Evolutionary conservation across 148 eudicot species (phyloP).

Genomic region (Vaccinium myrtillus): DNA sequence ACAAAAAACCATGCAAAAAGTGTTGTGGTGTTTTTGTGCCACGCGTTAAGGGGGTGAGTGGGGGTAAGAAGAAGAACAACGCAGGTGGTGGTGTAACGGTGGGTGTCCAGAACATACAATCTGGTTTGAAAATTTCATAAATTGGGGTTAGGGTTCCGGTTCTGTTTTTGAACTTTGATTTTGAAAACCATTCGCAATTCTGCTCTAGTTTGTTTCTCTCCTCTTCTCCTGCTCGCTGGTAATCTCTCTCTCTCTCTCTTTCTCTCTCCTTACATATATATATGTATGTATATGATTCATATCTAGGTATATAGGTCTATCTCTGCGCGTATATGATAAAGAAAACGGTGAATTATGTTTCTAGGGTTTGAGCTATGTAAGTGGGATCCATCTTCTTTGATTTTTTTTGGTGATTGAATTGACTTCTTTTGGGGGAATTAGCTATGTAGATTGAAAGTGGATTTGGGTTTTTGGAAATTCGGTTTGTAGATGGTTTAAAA

Average conservation of each 20-base stretch:
- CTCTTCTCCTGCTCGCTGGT: conserved; percentile 11
- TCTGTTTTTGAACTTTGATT: conserved; percentile 13
- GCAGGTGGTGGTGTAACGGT: conserved; percentile 11
- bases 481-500: not conserved
- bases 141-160: conserved; percentile 17
- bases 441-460: not conserved
- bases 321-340: not conserved
- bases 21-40: not conserved
- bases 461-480: not conserved
- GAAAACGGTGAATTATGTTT: not conserved
- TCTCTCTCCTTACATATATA: not conserved
- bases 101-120: not conserved
- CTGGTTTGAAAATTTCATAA: not conserved
- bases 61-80: conserved; percentile 4
- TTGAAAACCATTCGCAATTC: not conserved
- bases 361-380: not conserved
- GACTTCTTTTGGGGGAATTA: not conserved
- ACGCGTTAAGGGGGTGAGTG: conserved; percentile 3
- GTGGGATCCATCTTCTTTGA: not conserved
- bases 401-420: conserved; percentile 1
- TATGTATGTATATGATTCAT: too few relatives aligned
- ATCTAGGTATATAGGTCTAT: not conserved
- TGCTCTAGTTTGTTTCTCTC: not conserved
- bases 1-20: not conserved
- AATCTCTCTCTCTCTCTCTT: not conserved